Evolutionary conservation across 805 yeast species (phyloP).

Genomic region (Isabelozyma pseudorhagii): DNA sequence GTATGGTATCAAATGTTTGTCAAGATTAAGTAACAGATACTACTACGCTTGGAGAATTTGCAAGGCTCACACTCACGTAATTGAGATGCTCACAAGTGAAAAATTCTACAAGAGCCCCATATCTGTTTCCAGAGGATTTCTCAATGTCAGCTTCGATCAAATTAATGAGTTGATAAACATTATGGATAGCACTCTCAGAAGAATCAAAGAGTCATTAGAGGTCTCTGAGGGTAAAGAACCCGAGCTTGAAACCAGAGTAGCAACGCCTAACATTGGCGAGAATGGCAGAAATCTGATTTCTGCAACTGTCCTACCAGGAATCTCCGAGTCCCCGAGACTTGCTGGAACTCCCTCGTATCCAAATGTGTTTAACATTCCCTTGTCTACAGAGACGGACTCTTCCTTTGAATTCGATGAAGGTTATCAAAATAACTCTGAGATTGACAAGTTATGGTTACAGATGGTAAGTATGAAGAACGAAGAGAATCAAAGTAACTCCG

Average conservation of each 20-base stretch:
- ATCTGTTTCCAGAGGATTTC: conserved; percentile 5
- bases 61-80: conserved; percentile 49
- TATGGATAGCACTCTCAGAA: conserved; percentile 11
- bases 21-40: conserved; percentile 51
- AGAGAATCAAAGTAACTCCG: not conserved
- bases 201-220: conserved; percentile 6
- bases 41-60: conserved; percentile 68
- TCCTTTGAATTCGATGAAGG: conserved; percentile 8
- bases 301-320: not conserved
- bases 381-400: not conserved
- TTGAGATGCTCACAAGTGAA: conserved; percentile 29
- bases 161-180: conserved; percentile 24
- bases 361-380: not conserved
- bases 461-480: conserved; percentile 20
- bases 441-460: conserved; percentile 36
- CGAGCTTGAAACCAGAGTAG: not conserved
- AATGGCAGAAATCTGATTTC: not conserved
- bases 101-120: conserved; percentile 17
- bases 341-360: not conserved
- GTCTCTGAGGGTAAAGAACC: conserved; percentile 2
- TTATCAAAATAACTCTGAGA: conserved; percentile 23
- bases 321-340: not conserved
- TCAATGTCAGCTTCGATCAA: conserved; percentile 15
- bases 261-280: not conserved
- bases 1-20: conserved; percentile 21